These are phyloP conservation scores for Heterobasidion irregulare DNA, from an alignment of 1,284 basidiomycete species.

Conservation along the genomic window DNA sequence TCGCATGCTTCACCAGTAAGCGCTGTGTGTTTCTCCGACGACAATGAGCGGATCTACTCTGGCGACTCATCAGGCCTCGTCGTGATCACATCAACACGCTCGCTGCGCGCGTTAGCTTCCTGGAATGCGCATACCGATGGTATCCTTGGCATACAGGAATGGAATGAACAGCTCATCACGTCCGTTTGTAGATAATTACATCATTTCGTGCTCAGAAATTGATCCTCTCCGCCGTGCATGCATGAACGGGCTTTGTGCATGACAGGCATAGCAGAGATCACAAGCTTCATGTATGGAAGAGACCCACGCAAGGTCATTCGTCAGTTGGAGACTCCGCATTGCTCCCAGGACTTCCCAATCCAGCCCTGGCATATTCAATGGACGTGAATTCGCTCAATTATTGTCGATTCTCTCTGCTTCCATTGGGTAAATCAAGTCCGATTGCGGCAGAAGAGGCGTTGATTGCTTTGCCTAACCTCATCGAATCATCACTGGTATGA, in stretches of 20 bases:
- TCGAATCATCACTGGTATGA: slow-evolving; percentile 77
- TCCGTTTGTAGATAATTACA: slow-evolving; percentile 22
- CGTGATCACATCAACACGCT: slow-evolving; percentile 62
- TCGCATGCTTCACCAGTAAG: slow-evolving; percentile 56
- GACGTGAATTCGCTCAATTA: slow-evolving; percentile 88
- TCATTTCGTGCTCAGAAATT: background rate
- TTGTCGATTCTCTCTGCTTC: slow-evolving; percentile 66
- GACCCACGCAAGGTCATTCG: slow-evolving; percentile 26
- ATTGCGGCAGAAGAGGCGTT: slow-evolving; percentile 31
- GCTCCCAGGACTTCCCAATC: slow-evolving; percentile 38
- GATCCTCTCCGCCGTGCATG: background rate
- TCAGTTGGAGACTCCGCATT: slow-evolving; percentile 50
- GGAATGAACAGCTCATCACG: slow-evolving; percentile 62
- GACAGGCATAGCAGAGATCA: slow-evolving; percentile 81
- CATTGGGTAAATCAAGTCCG: slow-evolving; percentile 4
- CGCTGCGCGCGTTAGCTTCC: slow-evolving; percentile 57
- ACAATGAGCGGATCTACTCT: slow-evolving; percentile 74
- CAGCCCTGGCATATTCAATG: slow-evolving; percentile 53
- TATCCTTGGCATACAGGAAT: slow-evolving; percentile 72
- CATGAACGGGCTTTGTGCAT: background rate
- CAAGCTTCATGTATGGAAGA: slow-evolving; percentile 66
- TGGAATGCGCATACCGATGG: slow-evolving; percentile 79
- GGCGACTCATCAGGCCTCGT: slow-evolving; percentile 73
- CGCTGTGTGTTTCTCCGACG: slow-evolving; percentile 48
- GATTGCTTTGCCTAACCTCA: slow-evolving; percentile 77